These are phyloP conservation scores for Ustilaginoidea virens DNA, from an alignment of 2,329 filamentous ascomycete genomes.

Conservation along the genomic window DNA sequence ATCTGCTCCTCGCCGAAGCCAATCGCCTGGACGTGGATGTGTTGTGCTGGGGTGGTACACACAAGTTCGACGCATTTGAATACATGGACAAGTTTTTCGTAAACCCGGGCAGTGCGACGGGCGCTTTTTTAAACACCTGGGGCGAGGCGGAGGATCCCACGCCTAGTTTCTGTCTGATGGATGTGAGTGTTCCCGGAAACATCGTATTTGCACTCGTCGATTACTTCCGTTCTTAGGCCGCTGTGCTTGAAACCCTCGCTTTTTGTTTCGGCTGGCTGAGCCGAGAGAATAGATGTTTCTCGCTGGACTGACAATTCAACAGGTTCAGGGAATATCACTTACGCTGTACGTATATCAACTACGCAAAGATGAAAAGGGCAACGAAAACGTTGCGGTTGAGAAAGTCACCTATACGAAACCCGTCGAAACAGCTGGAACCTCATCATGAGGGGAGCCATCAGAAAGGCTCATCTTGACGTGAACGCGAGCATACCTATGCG, in stretches of 20 bases:
- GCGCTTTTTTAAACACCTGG: conserved; percentile 45
- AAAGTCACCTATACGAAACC: conserved; percentile 79
- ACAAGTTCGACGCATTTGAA: conserved; percentile 55
- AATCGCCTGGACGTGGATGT: conserved; percentile 55
- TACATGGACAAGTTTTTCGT: conserved; percentile 64
- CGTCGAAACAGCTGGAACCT: conserved; percentile 38
- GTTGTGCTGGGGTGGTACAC: conserved; percentile 52
- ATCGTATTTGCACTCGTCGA: background rate
- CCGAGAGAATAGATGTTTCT: no score
- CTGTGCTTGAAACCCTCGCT: conserved; percentile 8
- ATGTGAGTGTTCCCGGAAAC: conserved; percentile 69
- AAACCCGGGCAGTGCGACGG: conserved; percentile 52
- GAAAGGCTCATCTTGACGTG: no score
- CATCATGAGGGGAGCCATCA: conserved; percentile 33
- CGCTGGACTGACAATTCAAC: conserved; percentile 5
- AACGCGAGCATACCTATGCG: no score
- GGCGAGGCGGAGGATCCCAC: conserved; percentile 54
- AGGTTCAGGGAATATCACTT: conserved; percentile 93
- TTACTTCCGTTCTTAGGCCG: background rate
- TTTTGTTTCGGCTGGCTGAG: conserved; percentile 1
- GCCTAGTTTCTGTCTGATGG: conserved; percentile 94
- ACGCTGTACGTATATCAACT: conserved; percentile 90
- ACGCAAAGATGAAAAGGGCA: conserved; percentile 60
- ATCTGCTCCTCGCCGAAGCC: conserved; percentile 50
- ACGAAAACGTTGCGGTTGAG: conserved; percentile 68